Base-by-base conservation (phyloP, 257 asterid species). In the Nicotiana benthamiana region DNA sequence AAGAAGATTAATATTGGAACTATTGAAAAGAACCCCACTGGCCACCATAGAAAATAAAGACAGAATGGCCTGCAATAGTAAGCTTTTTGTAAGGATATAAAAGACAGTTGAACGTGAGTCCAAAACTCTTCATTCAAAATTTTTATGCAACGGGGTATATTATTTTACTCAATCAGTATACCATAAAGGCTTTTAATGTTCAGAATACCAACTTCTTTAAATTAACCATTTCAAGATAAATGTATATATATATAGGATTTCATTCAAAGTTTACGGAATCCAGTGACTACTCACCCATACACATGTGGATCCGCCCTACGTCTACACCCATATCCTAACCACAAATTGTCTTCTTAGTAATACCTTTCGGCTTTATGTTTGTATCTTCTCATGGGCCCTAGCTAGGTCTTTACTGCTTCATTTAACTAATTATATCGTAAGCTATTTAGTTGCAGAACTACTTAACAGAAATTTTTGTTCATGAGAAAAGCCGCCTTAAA, bases 61-160 rank as follows among this genome's bases (percentile, higher is more conserved):
- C 36, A 72, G 10, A 40, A 46, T 46, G 78, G 40, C 9, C 40
- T 22, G 77, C 59, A 72, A 24, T 24, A 24, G 32, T 46, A 24
- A 72, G 24, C 78, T 46, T 46, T 72, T 46, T 72, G 78, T 48
- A 72, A 6, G 24, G 24, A 46, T 32, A 13, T 24, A 46, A 46
- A 65, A 70, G 27, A 46, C 78, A 72, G 40, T 72, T 24, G 78
- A 72, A 72, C 24, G 24, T 46, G 78, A 72, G 78, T 72, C 61
- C 61, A 46, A 72, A 72, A 46, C 15, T n/a, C n/a, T n/a, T n/a
- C n/a, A n/a, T n/a, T n/a, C n/a, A n/a, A n/a, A n/a, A n/a, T n/a
- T n/a, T n/a, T n/a, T n/a, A n/a, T n/a, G n/a, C n/a, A n/a, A n/a
- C n/a, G n/a, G n/a, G n/a, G n/a, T n/a, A n/a, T n/a, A n/a, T n/a